These are phyloP conservation scores for Naegleria lovaniensis DNA, from an alignment of 208 protist species.

Conservation along the genomic window DNA sequence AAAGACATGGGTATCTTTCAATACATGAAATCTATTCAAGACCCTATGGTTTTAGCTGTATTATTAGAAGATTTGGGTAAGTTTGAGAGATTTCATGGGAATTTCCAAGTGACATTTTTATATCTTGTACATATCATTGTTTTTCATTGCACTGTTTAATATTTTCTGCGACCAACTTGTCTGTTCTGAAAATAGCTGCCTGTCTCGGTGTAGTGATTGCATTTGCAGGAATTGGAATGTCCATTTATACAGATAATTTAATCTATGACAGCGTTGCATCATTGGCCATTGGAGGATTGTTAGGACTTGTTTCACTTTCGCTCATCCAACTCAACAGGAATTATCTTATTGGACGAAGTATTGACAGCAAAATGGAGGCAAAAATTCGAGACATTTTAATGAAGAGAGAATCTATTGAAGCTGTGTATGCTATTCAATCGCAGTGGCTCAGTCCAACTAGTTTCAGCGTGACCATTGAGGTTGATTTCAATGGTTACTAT, in stretches of 20 bases:
- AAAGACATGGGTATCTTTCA: neutral
- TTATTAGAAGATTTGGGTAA: constrained; percentile 12
- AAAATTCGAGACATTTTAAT: neutral
- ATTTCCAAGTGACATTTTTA: no score
- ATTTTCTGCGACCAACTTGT: no score
- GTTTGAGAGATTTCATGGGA: no score
- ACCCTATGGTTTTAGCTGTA: constrained; percentile 19
- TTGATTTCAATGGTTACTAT: constrained; percentile 17
- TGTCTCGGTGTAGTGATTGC: neutral
- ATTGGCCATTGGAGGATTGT: neutral
- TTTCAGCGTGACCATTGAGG: neutral
- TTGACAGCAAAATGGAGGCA: neutral
- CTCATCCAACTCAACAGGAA: neutral
- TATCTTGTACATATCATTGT: no score
- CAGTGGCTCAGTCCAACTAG: neutral
- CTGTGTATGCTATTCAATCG: neutral
- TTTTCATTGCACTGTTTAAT: no score
- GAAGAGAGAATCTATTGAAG: neutral
- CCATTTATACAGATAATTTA: neutral
- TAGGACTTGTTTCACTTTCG: neutral
- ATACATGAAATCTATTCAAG: neutral
- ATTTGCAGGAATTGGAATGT: neutral
- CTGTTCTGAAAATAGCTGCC: neutral
- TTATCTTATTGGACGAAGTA: neutral
- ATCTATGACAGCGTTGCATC: constrained; percentile 1